Percentiles rank a stretch among this genome's conserved stretches.
phyloP scores from a whole-genome alignment of 2,329 filamentous ascomycete genomes.

The Aspergillus tanneri region DNA sequence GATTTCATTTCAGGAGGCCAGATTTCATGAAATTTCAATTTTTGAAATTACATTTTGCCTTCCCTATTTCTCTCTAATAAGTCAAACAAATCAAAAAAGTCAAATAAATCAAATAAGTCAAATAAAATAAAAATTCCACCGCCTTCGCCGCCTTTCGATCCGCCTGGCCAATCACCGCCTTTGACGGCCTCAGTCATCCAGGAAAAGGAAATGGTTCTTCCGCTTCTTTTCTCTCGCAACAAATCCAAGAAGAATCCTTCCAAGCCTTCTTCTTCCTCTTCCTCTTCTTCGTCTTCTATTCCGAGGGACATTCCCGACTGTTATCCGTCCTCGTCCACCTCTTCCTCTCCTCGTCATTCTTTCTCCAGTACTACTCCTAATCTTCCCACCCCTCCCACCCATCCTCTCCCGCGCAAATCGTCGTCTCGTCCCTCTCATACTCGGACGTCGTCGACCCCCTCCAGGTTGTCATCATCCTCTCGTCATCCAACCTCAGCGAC shows the following conservation, averaged over 20 bases:
- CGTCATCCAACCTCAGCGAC: slow-evolving; percentile 10
- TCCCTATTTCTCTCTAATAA: too few relatives aligned
- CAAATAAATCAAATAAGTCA: too few relatives aligned
- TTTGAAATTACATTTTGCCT: too few relatives aligned
- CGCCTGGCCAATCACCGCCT: slow-evolving; percentile 21
- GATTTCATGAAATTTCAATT: too few relatives aligned
- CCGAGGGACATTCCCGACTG: too few relatives aligned
- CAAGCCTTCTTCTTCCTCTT: slow-evolving; percentile 7
- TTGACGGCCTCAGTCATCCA: slow-evolving; percentile 22
- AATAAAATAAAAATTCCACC: slow-evolving; percentile 35
- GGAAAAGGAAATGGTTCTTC: slow-evolving; percentile 35
- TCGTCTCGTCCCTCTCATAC: slow-evolving; percentile 10
- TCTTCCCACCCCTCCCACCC: slow-evolving; percentile 8
- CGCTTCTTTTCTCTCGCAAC: slow-evolving; percentile 40
- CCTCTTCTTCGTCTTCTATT: slow-evolving; percentile 4
- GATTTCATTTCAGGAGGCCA: too few relatives aligned
- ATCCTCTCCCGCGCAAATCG: slow-evolving; percentile 12
- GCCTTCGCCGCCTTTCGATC: slow-evolving; percentile 43
- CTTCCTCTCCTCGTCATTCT: slow-evolving; percentile 4
- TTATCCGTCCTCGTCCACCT: background rate
- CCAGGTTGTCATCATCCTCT: slow-evolving; percentile 11
- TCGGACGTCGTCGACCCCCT: slow-evolving; percentile 7
- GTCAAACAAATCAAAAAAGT: too few relatives aligned
- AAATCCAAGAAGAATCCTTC: slow-evolving; percentile 21
- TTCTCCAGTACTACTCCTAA: slow-evolving; percentile 8